phyloP scores from a whole-genome alignment of 768 basidiomycete genomes.

The Naematelia encephala region DNA sequence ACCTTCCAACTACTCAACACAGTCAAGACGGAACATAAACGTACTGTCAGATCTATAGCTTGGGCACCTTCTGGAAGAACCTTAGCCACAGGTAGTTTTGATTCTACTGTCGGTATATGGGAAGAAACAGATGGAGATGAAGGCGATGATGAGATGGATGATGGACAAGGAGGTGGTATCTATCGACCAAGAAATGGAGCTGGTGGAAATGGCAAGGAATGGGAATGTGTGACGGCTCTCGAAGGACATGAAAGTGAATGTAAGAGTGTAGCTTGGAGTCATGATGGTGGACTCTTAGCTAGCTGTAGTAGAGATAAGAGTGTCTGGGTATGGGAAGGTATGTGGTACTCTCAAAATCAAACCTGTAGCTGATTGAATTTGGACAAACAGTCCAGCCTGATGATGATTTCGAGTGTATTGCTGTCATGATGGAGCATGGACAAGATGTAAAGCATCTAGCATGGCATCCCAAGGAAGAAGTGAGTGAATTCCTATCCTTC shows the following conservation, averaged over 20 bases:
- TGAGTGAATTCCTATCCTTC: constrained; percentile 45
- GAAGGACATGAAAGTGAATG: constrained; percentile 97
- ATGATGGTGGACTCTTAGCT: constrained; percentile 74
- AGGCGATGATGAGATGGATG: constrained; percentile 56
- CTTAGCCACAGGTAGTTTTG: constrained; percentile 89
- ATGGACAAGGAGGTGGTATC: constrained; percentile 56
- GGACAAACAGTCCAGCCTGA: constrained; percentile 86
- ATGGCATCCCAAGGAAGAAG: constrained; percentile 96
- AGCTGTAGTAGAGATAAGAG: constrained; percentile 95
- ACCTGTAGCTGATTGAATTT: too few relatives aligned
- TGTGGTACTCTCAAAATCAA: too few relatives aligned
- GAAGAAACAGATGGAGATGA: constrained; percentile 60
- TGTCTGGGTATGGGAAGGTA: constrained; percentile 99
- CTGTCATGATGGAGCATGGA: constrained; percentile 91
- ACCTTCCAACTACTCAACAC: constrained; percentile 56
- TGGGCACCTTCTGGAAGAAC: constrained; percentile 86
- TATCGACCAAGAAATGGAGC: constrained; percentile 56
- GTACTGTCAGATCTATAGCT: constrained; percentile 78
- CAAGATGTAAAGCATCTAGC: constrained; percentile 94
- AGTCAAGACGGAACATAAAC: constrained; percentile 78
- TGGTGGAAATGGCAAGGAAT: constrained; percentile 69
- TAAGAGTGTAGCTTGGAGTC: constrained; percentile 82
- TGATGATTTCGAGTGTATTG: constrained; percentile 88
- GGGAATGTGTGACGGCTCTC: constrained; percentile 81
- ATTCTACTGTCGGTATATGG: constrained; percentile 88